Conservation (phyloP, 2,329 filamentous ascomycete species). For the Alternaria sp. region DNA sequence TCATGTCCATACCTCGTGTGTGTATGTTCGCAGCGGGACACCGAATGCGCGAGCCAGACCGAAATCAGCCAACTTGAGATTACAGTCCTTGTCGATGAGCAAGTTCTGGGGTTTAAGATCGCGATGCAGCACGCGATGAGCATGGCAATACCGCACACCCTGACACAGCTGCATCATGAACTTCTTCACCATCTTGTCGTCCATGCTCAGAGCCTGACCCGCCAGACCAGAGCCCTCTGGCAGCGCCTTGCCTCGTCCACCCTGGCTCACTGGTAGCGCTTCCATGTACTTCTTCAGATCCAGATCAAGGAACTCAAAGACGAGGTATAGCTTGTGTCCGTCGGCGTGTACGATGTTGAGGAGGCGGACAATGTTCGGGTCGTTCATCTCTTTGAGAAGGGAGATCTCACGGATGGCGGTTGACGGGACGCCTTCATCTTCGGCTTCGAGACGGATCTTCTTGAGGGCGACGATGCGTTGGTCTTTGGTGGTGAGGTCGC, state of each 20-base stretch:
- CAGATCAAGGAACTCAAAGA: conserved; percentile 89
- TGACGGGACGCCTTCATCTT: conserved; percentile 91
- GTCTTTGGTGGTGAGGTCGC: conserved; percentile 80
- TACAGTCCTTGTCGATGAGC: conserved; percentile 84
- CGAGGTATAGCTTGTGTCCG: conserved; percentile 92
- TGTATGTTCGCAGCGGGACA: conserved; percentile 89
- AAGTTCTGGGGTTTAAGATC: conserved; percentile 92
- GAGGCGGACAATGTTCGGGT: conserved; percentile 87
- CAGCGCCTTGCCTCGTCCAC: conserved; percentile 83
- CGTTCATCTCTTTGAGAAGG: conserved; percentile 91
- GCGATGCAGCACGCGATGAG: conserved; percentile 84
- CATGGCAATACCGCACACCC: conserved; percentile 87
- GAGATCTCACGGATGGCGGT: conserved; percentile 96
- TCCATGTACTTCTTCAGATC: conserved; percentile 98
- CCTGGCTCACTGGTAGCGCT: conserved; percentile 81
- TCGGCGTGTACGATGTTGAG: conserved; percentile 94
- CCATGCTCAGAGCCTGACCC: conserved; percentile 74
- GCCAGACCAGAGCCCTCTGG: conserved; percentile 76
- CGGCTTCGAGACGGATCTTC: conserved; percentile 93
- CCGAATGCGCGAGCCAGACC: conserved; percentile 89
- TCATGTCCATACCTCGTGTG: conserved; percentile 71
- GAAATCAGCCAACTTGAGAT: conserved; percentile 90
- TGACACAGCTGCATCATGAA: conserved; percentile 90
- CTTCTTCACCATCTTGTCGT: conserved; percentile 84
- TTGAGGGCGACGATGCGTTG: conserved; percentile 87